Conservation (phyloP, 2,329 filamentous ascomycete genomes). For the Hypoxylon sp. region DNA sequence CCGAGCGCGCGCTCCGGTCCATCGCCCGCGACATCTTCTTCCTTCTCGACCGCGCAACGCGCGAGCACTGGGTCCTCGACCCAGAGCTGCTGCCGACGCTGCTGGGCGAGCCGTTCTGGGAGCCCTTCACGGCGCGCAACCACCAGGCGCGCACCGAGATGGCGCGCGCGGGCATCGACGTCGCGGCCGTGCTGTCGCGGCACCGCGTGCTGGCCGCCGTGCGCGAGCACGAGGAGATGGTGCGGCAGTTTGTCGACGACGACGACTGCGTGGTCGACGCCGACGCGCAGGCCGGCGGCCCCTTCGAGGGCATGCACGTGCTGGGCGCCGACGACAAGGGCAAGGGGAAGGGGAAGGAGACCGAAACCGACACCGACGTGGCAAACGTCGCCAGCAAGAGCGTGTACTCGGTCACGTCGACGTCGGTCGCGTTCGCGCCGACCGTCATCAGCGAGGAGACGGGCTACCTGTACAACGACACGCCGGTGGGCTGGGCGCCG, state of each 20-base stretch:
- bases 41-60: constrained; percentile 26
- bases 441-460: too few relatives aligned
- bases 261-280: neutral
- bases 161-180: constrained; percentile 40
- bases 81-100: constrained; percentile 34
- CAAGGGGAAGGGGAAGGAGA: too few relatives aligned
- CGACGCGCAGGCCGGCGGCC: constrained; percentile 1
- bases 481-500: too few relatives aligned
- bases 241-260: constrained; percentile 24
- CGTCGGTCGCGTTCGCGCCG: neutral
- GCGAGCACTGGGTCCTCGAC: constrained; percentile 4
- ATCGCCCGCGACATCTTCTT: constrained; percentile 40
- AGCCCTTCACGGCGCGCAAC: constrained; percentile 32
- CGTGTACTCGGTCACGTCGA: constrained; percentile 30
- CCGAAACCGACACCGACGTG: too few relatives aligned
- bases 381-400: too few relatives aligned
- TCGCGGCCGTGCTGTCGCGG: constrained; percentile 27
- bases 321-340: constrained; percentile 11
- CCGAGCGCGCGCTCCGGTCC: constrained; percentile 17
- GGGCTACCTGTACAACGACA: too few relatives aligned
- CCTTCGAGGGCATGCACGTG: constrained; percentile 36
- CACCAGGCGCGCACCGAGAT: constrained; percentile 24
- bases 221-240: constrained; percentile 39
- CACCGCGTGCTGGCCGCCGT: constrained; percentile 22
- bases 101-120: constrained; percentile 40